A percentile compares a stretch with the other conserved stretches of the same genome.
Conservation (phyloP, 208 protist genomes). For the Leishmania martiniquensis region DNA sequence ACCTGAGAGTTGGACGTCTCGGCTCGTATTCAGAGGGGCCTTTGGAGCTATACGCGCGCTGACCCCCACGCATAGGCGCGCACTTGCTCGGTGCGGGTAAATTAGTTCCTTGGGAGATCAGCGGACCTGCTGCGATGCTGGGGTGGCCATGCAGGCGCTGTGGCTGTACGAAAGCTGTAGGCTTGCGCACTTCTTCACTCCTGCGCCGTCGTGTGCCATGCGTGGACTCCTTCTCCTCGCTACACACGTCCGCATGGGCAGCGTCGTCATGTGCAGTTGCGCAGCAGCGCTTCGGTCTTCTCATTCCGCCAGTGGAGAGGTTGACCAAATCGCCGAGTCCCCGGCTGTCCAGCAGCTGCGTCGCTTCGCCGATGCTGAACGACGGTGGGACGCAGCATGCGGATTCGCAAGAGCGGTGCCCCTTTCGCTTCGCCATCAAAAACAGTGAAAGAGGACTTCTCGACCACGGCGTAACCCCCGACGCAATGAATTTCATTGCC, state of each 20-base stretch:
- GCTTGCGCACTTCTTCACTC: neutral
- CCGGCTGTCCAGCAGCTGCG: conserved; percentile 24
- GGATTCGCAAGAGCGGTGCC: neutral
- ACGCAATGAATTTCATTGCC: conserved; percentile 59
- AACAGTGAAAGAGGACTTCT: conserved; percentile 57
- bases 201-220: neutral
- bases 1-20: neutral
- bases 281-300: conserved; percentile 4
- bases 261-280: neutral
- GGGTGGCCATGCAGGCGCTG: neutral
- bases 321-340: conserved; percentile 20
- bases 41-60: neutral
- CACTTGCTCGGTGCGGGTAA: neutral
- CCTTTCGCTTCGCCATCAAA: conserved; percentile 56
- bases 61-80: neutral
- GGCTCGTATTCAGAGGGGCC: neutral
- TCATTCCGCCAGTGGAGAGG: conserved; percentile 47
- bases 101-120: neutral
- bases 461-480: conserved; percentile 71
- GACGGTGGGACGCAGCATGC: neutral
- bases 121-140: neutral
- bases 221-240: neutral
- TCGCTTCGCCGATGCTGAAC: neutral
- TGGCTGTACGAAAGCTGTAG: neutral
- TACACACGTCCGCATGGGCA: neutral